These are phyloP conservation scores for Calocybe gambosa DNA, from an alignment of 1,284 basidiomycete genomes.

Conservation along the genomic window DNA sequence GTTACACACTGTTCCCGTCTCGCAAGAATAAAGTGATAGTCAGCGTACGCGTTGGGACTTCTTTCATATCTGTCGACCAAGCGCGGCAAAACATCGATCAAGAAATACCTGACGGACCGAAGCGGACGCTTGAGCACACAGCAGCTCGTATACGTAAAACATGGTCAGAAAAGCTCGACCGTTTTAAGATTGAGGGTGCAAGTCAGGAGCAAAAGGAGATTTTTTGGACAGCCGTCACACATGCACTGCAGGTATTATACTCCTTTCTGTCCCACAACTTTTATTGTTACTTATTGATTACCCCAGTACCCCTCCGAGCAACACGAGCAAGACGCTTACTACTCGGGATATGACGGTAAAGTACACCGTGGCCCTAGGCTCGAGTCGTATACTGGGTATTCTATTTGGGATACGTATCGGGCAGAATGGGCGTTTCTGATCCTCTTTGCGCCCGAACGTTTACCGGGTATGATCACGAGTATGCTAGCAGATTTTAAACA, in stretches of 20 bases:
- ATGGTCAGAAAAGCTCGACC: constrained; percentile 71
- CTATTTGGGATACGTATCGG: constrained; percentile 82
- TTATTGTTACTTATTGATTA: background rate
- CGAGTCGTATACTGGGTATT: constrained; percentile 74
- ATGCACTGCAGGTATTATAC: constrained; percentile 50
- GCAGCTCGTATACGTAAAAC: constrained; percentile 47
- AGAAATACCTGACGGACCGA: constrained; percentile 54
- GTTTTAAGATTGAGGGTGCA: constrained; percentile 54
- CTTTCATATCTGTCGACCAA: constrained; percentile 74
- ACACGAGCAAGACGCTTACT: constrained; percentile 64
- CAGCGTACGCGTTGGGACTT: constrained; percentile 65
- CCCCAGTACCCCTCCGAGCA: constrained; percentile 76
- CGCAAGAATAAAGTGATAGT: background rate
- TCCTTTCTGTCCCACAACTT: background rate
- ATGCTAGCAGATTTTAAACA: constrained; percentile 77
- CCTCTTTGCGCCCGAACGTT: constrained; percentile 67
- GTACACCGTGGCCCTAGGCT: constrained; percentile 47
- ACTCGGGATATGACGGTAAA: constrained; percentile 67
- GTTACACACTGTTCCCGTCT: constrained; percentile 48
- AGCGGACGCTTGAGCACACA: constrained; percentile 50
- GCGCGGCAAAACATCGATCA: constrained; percentile 57
- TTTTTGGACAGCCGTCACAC: constrained; percentile 67
- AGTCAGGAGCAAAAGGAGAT: constrained; percentile 45
- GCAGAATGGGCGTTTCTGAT: constrained; percentile 78
- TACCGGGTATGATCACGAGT: constrained; percentile 70